Evolutionary conservation across 805 yeast species (phyloP), one percentile per base, ranked within the genome.

Genomic region (Cyberlindnera maclurae): DNA sequence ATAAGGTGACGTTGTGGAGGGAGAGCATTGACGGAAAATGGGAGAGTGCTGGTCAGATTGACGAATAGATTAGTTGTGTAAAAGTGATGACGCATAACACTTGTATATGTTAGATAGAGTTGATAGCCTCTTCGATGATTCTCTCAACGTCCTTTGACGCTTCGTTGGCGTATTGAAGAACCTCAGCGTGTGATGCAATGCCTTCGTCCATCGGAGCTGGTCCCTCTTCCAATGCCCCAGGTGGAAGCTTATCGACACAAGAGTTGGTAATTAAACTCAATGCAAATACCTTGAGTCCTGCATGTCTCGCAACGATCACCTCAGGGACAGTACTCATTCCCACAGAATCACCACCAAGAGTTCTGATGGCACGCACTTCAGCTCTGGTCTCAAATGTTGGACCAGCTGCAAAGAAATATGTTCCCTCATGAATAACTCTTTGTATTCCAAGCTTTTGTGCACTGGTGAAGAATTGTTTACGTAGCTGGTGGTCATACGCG

Each of bases 251-350:
- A 18, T 72, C 71, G 6, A 88, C 83, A 28, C 86, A 88, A 1
- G 75, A 79, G 55, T 90, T 90, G 15, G 97, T 90, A 50, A 90
- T 81, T 44, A 93, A 68, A 46, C 93, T 82, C 31, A 90, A 59
- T 0, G 97, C 97, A 45, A 90, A 64, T 5, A 88, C 95, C 46
- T 67, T 71, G 64, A 93, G 61, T 1, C 89, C 95, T 42, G 79
- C 73, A 59, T 93, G 97, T 58, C 95, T 78, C 2, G 96, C 97
- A 15, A 87, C 82, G 44, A 87, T 77, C 2, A 87, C 95, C 61
- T 90, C 98, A 0, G 98, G 97, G 26, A 90, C 97, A 0, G 97
- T 93, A 41, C 95, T 83, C 98, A 90, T 90, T 4, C 97, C 97
- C 2, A 89, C 97, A 0, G 93, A 84, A 60, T 90, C 97, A 37